Base-by-base conservation (phyloP, 768 basidiomycete genomes). In the Saitozyma podzolica region DNA sequence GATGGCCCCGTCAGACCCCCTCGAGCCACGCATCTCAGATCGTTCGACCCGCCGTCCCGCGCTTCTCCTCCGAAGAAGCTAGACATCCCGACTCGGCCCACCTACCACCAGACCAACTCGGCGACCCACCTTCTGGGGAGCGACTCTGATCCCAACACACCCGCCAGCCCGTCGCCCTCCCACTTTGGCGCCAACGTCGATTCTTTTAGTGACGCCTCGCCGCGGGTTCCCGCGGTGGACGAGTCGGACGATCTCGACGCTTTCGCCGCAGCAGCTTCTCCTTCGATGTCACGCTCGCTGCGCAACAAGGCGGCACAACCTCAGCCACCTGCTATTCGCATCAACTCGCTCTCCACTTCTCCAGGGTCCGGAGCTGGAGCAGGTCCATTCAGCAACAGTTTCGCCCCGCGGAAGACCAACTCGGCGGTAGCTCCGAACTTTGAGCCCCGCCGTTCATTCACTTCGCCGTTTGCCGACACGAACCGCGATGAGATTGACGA, bases 301-400 rank as follows among this genome's bases (percentile, higher is more conserved):
- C 55, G 42, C 7, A 20, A 10, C 10, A 45, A 45, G 6, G 45
- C 55, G 7, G 48, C 40, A 45, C 17, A n/a, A 3, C 6, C 49
- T 14, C 17, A 11, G 9, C 58, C 58, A n/a, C 58, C 58, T 17
- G 50, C 40, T 9, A 52, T 59, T 41, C 58, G 52, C 17, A 59
- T 59, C 40, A 59, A 59, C 40, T 50, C 50, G n/a, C 17, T 58
- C 47, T 49, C 56, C 40, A 40, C 14, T n/a, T 58, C 56, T 17
- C 56, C 56, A 16, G 47, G 40, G 9, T 16, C 19, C n/a, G 29
- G 47, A 16, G 11, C 14, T 50, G 19, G 9, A 37, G 14, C 48
- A 8, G 41, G 19, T 58, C 17, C 41, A 17, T 14, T 39, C 42
- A 11, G 5, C 42, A 4, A 16, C 43, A 20, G 6, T 40, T 11